Conservation (phyloP, 2,329 filamentous ascomycete species). For the Xylariaceae sp. region DNA sequence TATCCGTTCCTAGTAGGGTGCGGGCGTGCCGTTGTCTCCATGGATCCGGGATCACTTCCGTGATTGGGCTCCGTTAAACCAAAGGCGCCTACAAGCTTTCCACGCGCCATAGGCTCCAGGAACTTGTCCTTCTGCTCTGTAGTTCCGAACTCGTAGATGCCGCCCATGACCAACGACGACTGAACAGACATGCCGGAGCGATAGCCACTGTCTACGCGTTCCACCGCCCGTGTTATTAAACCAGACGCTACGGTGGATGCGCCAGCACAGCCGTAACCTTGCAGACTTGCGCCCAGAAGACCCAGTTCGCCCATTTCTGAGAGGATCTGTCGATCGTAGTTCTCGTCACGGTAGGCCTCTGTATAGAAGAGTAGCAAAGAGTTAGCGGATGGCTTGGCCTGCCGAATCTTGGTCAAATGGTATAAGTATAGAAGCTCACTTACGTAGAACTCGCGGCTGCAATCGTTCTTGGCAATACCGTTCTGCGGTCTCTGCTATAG, state of each 20-base stretch:
- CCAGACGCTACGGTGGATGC: constrained; percentile 84
- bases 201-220: constrained; percentile 87
- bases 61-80: constrained; percentile 91
- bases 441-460: constrained; percentile 80
- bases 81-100: constrained; percentile 78
- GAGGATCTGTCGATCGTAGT: constrained; percentile 80
- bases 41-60: constrained; percentile 82
- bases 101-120: constrained; percentile 74
- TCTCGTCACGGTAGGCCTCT: constrained; percentile 63
- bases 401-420: not conserved
- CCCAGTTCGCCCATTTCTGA: constrained; percentile 90
- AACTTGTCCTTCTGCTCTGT: constrained; percentile 82
- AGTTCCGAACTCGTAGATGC: constrained; percentile 83
- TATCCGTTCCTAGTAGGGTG: constrained; percentile 82
- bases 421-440: constrained; percentile 26
- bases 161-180: constrained; percentile 88
- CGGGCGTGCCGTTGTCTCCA: constrained; percentile 81
- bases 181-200: constrained; percentile 91
- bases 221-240: constrained; percentile 82
- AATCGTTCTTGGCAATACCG: constrained; percentile 90
- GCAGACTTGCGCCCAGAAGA: constrained; percentile 77
- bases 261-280: constrained; percentile 84
- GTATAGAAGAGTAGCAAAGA: not conserved
- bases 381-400: constrained; percentile 11
- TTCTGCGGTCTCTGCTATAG: constrained; percentile 85